These are phyloP conservation scores for Oehlia diaphana DNA, from an alignment of 192 early-diverging fungal species.

Conservation along the genomic window DNA sequence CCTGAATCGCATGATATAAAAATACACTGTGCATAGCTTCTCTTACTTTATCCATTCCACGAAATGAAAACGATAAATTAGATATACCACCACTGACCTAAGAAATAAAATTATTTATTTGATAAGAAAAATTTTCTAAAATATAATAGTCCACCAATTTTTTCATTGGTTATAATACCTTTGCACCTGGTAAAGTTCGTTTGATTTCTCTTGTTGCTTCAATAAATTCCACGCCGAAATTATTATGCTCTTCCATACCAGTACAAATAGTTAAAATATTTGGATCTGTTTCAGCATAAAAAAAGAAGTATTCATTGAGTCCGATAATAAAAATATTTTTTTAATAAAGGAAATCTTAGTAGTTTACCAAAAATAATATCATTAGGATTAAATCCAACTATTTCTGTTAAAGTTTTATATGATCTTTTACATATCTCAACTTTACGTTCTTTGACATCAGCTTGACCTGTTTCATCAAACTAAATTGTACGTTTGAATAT, in stretches of 20 bases:
- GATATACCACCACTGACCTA: conserved; percentile 92
- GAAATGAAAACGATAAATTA: conserved; percentile 97
- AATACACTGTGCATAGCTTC: conserved; percentile 98
- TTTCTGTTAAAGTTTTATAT: conserved; percentile 83
- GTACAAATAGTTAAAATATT: conserved; percentile 97
- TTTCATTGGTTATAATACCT: conserved; percentile 82
- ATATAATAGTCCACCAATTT: conserved; percentile 90
- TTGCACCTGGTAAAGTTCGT: conserved; percentile 79
- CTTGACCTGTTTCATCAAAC: conserved; percentile 95
- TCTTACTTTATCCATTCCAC: conserved; percentile 89
- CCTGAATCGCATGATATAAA: conserved; percentile 54
- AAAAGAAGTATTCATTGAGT: conserved; percentile 1
- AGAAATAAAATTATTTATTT: conserved; percentile 89
- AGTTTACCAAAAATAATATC: conserved; percentile 72
- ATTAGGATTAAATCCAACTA: conserved; percentile 81
- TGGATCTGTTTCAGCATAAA: conserved; percentile 69
- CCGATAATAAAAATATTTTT: not conserved
- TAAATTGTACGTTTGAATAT: conserved; percentile 13
- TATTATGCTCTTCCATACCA: conserved; percentile 97
- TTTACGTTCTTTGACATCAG: conserved; percentile 82
- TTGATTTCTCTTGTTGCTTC: conserved; percentile 77
- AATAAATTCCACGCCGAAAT: conserved; percentile 94
- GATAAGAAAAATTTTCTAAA: conserved; percentile 82
- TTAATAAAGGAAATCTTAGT: not conserved
- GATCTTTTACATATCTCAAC: conserved; percentile 87